Base-by-base conservation (phyloP, 2,329 filamentous ascomycete genomes). In the Clathrospora elynae region DNA sequence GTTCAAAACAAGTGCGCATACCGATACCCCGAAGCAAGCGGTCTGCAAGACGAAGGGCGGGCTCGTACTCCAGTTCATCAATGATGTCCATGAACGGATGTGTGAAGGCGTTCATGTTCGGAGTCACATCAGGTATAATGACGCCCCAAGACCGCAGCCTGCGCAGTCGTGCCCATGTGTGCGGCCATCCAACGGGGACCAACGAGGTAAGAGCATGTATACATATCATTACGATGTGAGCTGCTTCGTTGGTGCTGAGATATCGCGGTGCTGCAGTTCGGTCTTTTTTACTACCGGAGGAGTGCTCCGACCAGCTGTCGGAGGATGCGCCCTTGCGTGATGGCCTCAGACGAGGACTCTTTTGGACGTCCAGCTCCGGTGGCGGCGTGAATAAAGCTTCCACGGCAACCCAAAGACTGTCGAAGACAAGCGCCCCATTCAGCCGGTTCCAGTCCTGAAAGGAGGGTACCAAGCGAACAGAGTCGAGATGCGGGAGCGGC, bases 21-120 rank as follows among this genome's bases (percentile, higher is more conserved):
- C 73, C 74, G 34, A 82, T 71, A 34, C 71, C 77, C 35, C 73
- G 71, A 14, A 77, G 70, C 22, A 82, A 59, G 8, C 75, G 73
- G 34, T 71, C 71, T n/a, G 76, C 65, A 20, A 82, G 65, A 14
- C 77, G 73, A 30, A 79, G 57, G 12, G 76, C 77, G 17, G 77
- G 67, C 25, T 79, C 77, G 57, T 80, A 74, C 46, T 80, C 77
- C 10, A 80, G 62, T 24, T 68, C 70, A 53, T 80, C 67, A 14
- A 64, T 61, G 18, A 70, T 67, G 7, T 56, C 51, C 14, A 69
- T 38, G 37, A 73, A 47, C 59, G 62, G 59, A 28, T 68, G 48
- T 7, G 34, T 35, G 60, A 58, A 51, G 46, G 57, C 12, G 62
- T 68, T 51, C 2, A 38, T 41, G 5, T 54, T 30, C 6, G 52